A percentile compares a stretch with the other conserved stretches of the same genome.
These are phyloP conservation scores for Geranium rotundifolium DNA, from an alignment of 345 rosid genomes.

Conservation along the genomic window DNA sequence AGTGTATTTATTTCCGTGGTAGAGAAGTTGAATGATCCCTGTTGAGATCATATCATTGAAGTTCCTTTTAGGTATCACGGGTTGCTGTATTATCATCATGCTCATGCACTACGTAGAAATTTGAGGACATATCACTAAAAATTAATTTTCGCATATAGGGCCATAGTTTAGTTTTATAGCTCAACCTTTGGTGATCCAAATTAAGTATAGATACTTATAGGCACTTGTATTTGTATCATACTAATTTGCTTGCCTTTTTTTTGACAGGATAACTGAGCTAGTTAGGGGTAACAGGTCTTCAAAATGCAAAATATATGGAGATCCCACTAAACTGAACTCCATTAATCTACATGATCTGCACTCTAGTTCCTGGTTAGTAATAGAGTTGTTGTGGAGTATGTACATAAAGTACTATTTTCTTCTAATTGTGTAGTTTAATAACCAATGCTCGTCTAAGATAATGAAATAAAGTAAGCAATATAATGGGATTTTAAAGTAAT, in stretches of 20 bases:
- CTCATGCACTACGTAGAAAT: neutral
- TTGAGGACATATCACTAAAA: neutral
- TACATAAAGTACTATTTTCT: neutral
- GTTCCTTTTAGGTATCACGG: neutral
- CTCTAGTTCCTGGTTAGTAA: constrained; percentile 47
- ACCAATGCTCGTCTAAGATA: too few relatives aligned
- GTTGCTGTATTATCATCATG: neutral
- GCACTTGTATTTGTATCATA: neutral
- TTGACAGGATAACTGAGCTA: constrained; percentile 41
- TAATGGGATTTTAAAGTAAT: neutral
- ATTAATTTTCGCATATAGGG: neutral
- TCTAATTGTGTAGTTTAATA: too few relatives aligned
- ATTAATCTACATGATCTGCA: constrained; percentile 32
- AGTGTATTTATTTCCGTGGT: too few relatives aligned
- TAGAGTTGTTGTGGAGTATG: neutral
- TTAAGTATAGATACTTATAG: neutral
- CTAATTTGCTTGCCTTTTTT: neutral
- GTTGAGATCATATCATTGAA: too few relatives aligned
- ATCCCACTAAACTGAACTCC: constrained; percentile 26
- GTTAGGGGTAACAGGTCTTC: constrained; percentile 19
- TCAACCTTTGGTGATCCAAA: neutral
- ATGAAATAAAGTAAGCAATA: too few relatives aligned
- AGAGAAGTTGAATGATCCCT: too few relatives aligned
- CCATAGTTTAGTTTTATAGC: neutral
- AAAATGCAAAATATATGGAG: constrained; percentile 29